Evolutionary conservation across 2,329 filamentous ascomycete species (phyloP), one percentile per base, ranked within the genome.

Genomic region (Gremmenia infestans): DNA sequence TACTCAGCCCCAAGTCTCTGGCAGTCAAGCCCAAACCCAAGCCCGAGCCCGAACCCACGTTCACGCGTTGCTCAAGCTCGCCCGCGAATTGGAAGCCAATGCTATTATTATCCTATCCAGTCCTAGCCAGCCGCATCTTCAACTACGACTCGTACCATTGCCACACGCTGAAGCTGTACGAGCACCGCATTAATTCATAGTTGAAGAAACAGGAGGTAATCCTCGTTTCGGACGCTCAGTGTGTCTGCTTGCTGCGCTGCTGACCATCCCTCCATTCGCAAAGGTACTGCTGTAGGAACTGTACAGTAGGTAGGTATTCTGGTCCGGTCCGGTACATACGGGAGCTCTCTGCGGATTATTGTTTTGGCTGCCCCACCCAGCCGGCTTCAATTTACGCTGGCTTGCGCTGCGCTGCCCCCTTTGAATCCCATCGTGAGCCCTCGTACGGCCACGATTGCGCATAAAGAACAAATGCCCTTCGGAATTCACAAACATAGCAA

Each of bases 401-500:
- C n/a, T 14, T 39, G 37, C 37, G n/a, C 15, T 40, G 37, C 37
- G 14, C n/a, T 15, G 25, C 45, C 25, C 25, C 45, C 53, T 50
- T 52, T 51, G 50, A 54, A 51, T 59, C 52, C 55, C 60, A 61
- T 63, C 64, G 63, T 52, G 49, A 35, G 53, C 53, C 28, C 28
- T 32, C 28, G 28, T 17, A 46, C 58, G 62, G 61, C 61, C 61
- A 63, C 63, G 60, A 63, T 46, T 55, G 43, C 52, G 37, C 52
- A 57, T 59, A 37, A 55, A 52, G 54, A 53, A 60, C 60, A 62
- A 64, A 70, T 70, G 68, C 68, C 67, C 57, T 67, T 67, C 57
- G 61, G 62, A 62, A 62, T 67, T 59, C 59, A 62, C 48, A 64
- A 64, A 50, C 65, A 68, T 50, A 67, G 59, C 58, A 69, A 70